A percentile compares a stretch with the other conserved stretches of the same genome.
phyloP scores from a whole-genome alignment of 129 eudicot species.

The Cynara cardunculus region DNA sequence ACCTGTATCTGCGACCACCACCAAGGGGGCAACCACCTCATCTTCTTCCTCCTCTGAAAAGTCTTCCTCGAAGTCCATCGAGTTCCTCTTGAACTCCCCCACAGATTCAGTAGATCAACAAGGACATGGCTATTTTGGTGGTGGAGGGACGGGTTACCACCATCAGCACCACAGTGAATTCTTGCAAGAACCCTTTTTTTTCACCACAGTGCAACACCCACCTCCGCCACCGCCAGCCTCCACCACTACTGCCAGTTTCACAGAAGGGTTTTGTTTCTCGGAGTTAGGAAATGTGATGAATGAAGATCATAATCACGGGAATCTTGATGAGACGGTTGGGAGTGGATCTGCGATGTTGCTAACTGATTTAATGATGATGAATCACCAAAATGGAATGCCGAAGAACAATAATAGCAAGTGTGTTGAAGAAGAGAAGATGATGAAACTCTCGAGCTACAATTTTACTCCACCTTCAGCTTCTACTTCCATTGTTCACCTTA shows the following conservation, averaged over 20 bases:
- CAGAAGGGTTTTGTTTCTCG: slow-evolving; percentile 52
- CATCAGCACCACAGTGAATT: slow-evolving; percentile 23
- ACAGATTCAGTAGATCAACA: slow-evolving; percentile 71
- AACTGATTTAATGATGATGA: slow-evolving; percentile 50
- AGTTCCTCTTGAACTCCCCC: slow-evolving; percentile 53
- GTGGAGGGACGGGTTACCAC: background rate
- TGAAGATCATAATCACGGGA: background rate
- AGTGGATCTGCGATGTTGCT: slow-evolving; percentile 28
- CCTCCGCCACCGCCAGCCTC: background rate
- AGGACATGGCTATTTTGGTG: slow-evolving; percentile 25
- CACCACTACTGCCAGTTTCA: slow-evolving; percentile 3
- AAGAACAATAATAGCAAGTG: slow-evolving; percentile 23
- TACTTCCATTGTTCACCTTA: slow-evolving; percentile 14
- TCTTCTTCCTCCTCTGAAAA: slow-evolving; percentile 76
- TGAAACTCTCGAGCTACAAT: slow-evolving; percentile 29
- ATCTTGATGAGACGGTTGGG: slow-evolving; percentile 35
- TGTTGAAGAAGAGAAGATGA: slow-evolving; percentile 40
- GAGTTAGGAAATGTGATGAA: slow-evolving; percentile 17
- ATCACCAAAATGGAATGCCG: slow-evolving; percentile 9
- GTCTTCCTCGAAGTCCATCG: slow-evolving; percentile 49
- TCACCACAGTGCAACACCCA: slow-evolving; percentile 23
- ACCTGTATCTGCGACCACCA: background rate
- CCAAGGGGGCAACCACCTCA: slow-evolving; percentile 36
- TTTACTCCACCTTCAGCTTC: slow-evolving; percentile 32
- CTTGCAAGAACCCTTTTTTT: slow-evolving; percentile 50